Conservation (phyloP, 1,284 basidiomycete genomes). For the Boletus coffeatus region DNA sequence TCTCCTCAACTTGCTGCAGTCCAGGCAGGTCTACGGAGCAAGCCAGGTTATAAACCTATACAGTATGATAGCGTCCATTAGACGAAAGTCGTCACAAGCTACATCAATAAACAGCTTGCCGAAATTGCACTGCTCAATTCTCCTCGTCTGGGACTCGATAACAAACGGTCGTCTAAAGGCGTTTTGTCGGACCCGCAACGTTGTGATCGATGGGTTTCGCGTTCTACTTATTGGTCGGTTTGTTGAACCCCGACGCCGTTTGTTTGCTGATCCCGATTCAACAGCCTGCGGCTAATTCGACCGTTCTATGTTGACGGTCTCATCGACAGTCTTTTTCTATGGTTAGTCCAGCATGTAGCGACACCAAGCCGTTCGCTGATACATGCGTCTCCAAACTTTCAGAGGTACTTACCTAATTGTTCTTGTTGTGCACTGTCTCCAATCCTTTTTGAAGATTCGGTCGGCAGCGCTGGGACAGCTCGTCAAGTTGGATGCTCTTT, state of each 20-base stretch:
- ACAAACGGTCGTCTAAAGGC: constrained; percentile 75
- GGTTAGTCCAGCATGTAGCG: constrained; percentile 78
- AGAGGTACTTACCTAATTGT: constrained; percentile 46
- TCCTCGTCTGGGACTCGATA: constrained; percentile 64
- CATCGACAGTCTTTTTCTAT: constrained; percentile 78
- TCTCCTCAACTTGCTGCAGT: constrained; percentile 83
- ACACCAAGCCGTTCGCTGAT: constrained; percentile 60
- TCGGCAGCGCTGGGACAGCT: constrained; percentile 49
- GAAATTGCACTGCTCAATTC: constrained; percentile 82
- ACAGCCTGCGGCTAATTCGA: constrained; percentile 68
- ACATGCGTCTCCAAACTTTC: constrained; percentile 60
- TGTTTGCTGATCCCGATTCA: constrained; percentile 9
- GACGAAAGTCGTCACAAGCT: constrained; percentile 83
- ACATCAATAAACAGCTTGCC: constrained; percentile 83
- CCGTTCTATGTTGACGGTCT: constrained; percentile 79
- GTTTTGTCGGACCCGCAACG: constrained; percentile 66
- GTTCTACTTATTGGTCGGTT: constrained; percentile 76
- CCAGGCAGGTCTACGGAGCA: constrained; percentile 68
- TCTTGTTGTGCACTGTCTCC: neutral
- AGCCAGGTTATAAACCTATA: constrained; percentile 69
- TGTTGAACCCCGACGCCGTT: neutral
- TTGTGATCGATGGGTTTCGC: constrained; percentile 73
- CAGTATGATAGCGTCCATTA: constrained; percentile 85
- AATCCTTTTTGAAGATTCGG: constrained; percentile 41
- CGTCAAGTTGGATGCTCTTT: constrained; percentile 46